Evolutionary conservation across 106 monocot species (phyloP), one percentile per base, ranked within the genome.

Genomic region (Allium fistulosum): DNA sequence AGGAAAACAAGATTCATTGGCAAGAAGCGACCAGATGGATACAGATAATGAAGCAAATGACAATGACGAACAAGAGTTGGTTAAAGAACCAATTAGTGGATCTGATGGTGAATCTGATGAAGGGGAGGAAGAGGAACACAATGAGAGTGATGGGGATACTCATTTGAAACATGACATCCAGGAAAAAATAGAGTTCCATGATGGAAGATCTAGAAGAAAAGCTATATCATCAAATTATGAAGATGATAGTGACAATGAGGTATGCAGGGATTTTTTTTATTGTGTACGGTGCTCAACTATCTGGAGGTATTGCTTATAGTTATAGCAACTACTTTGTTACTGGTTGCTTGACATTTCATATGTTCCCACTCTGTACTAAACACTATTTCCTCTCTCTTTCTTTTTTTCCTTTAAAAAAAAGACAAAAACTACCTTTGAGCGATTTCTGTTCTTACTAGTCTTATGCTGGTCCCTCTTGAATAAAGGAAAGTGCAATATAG

Each of bases 131-230:
- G 61, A 71, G 74, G 62, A 72, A 10, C 60, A 45, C 52, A 75
- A 80, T 10, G 74, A 62, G 57, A 46, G 57, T 14, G 60, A 67
- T 71, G 84, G 75, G 26, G 77, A 66, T 59, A 59, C 55, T 17
- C 70, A 72, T 16, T 56, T 12, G 70, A 51, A 51, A 71, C 70
- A 69, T 65, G 80, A 76, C 69, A 58, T 84, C 69, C 82, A 81
- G 65, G 92, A 87, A 72, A 67, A 82, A 66, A 61, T 84, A 61
- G 88, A 97, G 60, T 82, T 80, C 71, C 83, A 79, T 22, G 66
- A 71, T 74, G 96, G 92, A 70, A 84, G 92, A 64, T 49, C 79
- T 18, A 92, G 92, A 79, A 86, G 96, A 77, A 97, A 80, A 79
- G 96, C 79, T 59, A 68, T 92, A 72, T 87, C 87, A 59, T 10